phyloP scores from a whole-genome alignment of 2,329 filamentous ascomycete genomes.

The Chalara sp. region DNA sequence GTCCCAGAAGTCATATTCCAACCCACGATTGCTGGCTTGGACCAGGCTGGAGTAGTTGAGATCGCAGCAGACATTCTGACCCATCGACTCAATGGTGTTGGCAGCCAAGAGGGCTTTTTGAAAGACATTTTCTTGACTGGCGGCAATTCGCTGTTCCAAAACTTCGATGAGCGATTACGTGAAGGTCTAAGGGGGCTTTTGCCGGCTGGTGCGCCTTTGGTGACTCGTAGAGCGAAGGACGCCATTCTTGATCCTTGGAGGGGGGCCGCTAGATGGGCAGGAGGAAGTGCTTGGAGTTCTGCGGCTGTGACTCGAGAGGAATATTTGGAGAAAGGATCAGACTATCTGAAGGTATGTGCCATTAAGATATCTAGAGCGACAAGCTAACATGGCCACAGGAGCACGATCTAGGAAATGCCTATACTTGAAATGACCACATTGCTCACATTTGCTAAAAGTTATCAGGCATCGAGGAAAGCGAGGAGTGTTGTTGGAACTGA shows the following conservation, averaged over 20 bases:
- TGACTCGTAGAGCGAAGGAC: slow-evolving; percentile 67
- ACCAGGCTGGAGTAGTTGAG: slow-evolving; percentile 90
- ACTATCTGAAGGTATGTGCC: slow-evolving; percentile 72
- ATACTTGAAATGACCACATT: slow-evolving; percentile 22
- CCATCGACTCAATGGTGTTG: slow-evolving; percentile 60
- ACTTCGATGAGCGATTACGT: slow-evolving; percentile 77
- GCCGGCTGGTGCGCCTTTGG: slow-evolving; percentile 60
- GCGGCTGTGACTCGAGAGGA: slow-evolving; percentile 73
- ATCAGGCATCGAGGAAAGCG: no score
- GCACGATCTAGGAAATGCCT: slow-evolving; percentile 60
- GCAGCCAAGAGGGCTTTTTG: slow-evolving; percentile 61
- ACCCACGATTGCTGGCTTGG: slow-evolving; percentile 82
- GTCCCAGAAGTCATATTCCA: slow-evolving; percentile 92
- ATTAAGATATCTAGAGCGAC: not conserved
- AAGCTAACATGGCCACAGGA: slow-evolving; percentile 38
- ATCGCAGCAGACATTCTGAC: slow-evolving; percentile 85
- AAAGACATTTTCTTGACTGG: slow-evolving; percentile 90
- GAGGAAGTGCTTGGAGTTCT: slow-evolving; percentile 49
- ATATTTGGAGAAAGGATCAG: slow-evolving; percentile 84
- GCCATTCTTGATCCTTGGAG: slow-evolving; percentile 85
- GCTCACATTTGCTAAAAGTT: no score
- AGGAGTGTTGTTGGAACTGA: no score
- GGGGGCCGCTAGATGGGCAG: slow-evolving; percentile 81
- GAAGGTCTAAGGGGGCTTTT: slow-evolving; percentile 67
- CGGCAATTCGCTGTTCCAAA: slow-evolving; percentile 80